Evolutionary conservation across 1,284 basidiomycete genomes (phyloP), one percentile per base, ranked within the genome.

Genomic region (Pseudozyma pruni): DNA sequence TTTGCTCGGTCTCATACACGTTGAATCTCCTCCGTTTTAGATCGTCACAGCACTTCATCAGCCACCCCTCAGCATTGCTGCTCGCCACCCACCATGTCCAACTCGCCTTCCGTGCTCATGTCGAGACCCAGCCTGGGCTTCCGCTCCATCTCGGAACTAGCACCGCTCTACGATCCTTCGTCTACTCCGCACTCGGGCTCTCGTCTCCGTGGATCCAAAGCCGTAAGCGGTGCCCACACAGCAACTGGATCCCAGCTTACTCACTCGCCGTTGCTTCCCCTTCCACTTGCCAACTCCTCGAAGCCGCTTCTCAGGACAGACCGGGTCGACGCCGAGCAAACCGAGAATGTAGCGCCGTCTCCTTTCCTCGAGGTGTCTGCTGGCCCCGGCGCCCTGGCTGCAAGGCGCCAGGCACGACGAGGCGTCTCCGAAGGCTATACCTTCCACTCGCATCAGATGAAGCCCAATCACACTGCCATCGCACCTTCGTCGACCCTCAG

Each of bases 101-200:
- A n/a, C 32, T 35, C 46, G 19, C 56, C 42, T 8, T 34, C 35
- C 41, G 29, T 27, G 31, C 32, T 54, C 27, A 42, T 60, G 52
- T 37, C 56, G 7, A 46, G 68, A 34, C 68, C 68, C 19, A 44
- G 31, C n/a, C 49, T 71, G 29, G 54, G 53, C 13, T 46, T 54
- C 37, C 61, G 68, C 44, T 71, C 61, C 49, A 71, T 71, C 43
- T 71, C 68, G 34, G 68, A 66, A 37, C 68, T 53, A 19, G 42
- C 61, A 17, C 68, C 61, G 1, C 68, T 71, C n/a, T 56, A 49
- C 47, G 31, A 66, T 33, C 54, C 68, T 9, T 39, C 53, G 2
- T 43, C 51, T n/a, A 27, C 38, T 10, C 42, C 55, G 14, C 41
- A 46, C n/a, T 56, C 52, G 11, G 61, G 68, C 34, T 47, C 60